A percentile compares a stretch with the other conserved stretches of the same genome.
Conservation (phyloP, 345 rosid genomes). For the Crucihimalaya himalaica region DNA sequence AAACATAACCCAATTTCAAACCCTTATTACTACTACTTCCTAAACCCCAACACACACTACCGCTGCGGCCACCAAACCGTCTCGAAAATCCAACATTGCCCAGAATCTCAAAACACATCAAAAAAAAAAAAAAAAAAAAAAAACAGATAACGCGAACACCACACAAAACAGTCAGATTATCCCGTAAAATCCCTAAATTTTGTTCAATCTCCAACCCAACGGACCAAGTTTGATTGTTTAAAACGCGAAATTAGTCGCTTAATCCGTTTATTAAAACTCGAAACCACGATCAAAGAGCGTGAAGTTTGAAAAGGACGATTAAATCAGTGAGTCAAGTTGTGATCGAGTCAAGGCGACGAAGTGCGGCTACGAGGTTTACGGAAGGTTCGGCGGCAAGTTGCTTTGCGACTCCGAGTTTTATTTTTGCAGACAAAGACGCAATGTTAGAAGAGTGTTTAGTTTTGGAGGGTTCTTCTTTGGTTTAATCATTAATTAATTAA, state of each 20-base stretch:
- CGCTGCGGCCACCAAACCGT: conserved; percentile 37
- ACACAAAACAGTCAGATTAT: neutral
- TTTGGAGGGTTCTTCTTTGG: conserved; percentile 32
- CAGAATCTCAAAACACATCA: conserved; percentile 13
- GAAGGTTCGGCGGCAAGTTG: conserved; percentile 26
- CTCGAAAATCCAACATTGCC: conserved; percentile 70
- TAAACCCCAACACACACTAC: conserved; percentile 36
- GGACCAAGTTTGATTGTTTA: neutral
- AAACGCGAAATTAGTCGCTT: conserved; percentile 25
- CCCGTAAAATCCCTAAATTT: neutral
- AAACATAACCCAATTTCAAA: conserved; percentile 30
- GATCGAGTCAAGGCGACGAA: conserved; percentile 25
- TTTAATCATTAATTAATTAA: conserved; percentile 16
- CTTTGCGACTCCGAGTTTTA: conserved; percentile 37
- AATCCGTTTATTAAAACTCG: conserved; percentile 16
- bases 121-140: too few relatives aligned
- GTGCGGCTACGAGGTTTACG: conserved; percentile 31
- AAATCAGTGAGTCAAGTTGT: conserved; percentile 23
- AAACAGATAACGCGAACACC: too few relatives aligned
- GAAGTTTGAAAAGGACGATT: conserved; percentile 3
- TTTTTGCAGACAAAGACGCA: conserved; percentile 37
- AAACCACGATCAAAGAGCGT: conserved; percentile 24
- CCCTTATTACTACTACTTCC: conserved; percentile 15
- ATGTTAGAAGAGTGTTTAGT: conserved; percentile 30
- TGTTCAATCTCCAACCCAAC: conserved; percentile 10